phyloP scores from a whole-genome alignment of 116 monocot genomes.

The Cymodocea nodosa region DNA sequence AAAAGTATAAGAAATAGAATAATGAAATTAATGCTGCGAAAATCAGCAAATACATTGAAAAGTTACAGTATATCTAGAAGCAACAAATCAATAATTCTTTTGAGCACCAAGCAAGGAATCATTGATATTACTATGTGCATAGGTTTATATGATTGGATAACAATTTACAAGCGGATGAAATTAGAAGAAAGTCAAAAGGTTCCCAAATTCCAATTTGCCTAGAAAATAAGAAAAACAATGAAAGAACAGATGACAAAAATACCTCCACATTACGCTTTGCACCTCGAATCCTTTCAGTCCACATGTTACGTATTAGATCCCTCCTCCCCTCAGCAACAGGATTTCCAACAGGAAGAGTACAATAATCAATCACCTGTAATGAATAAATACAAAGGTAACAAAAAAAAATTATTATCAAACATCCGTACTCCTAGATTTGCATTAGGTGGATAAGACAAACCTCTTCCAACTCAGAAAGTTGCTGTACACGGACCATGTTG shows the following conservation, averaged over 20 bases:
- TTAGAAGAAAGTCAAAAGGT: too few relatives aligned
- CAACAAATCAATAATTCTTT: neutral
- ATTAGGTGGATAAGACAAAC: conserved; percentile 17
- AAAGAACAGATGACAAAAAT: neutral
- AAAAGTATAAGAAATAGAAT: too few relatives aligned
- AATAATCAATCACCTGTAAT: conserved; percentile 92
- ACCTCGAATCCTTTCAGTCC: conserved; percentile 94
- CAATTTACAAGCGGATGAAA: too few relatives aligned
- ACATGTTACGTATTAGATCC: conserved; percentile 94
- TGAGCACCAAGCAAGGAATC: too few relatives aligned
- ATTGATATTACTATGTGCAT: too few relatives aligned
- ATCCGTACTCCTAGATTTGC: neutral
- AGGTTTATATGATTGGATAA: too few relatives aligned
- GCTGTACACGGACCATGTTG: conserved; percentile 98
- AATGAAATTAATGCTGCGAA: too few relatives aligned
- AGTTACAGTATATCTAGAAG: neutral
- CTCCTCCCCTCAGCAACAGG: conserved; percentile 68
- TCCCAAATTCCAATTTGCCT: too few relatives aligned
- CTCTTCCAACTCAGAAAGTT: conserved; percentile 96
- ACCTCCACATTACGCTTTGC: conserved; percentile 94
- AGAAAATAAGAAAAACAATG: too few relatives aligned
- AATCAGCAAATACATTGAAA: neutral
- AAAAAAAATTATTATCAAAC: neutral
- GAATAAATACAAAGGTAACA: neutral
- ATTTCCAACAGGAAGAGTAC: conserved; percentile 65